Evolutionary conservation across 1,139 yeast species (phyloP).

Genomic region (Yamadazyma pseudoaaseri): DNA sequence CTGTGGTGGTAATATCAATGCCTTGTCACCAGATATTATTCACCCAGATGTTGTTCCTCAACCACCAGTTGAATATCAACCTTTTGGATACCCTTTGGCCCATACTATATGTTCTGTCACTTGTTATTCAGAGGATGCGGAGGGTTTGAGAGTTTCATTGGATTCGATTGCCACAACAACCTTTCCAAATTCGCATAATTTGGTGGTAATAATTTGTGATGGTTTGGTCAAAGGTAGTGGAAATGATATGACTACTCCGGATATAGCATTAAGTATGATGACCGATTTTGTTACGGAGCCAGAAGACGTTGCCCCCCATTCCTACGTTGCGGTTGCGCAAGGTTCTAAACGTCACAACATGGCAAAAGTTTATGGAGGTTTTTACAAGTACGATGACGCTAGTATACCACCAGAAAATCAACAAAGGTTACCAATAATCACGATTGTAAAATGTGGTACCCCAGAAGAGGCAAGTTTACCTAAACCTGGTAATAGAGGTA

Average conservation of each 20-base stretch:
- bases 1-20: conserved; percentile 28
- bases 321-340: conserved; percentile 93
- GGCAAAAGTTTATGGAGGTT: conserved; percentile 96
- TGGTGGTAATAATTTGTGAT: conserved; percentile 83
- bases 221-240: conserved; percentile 95
- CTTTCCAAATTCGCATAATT: conserved; percentile 90
- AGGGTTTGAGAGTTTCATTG: conserved; percentile 79
- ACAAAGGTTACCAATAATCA: conserved; percentile 82
- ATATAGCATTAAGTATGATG: conserved; percentile 84
- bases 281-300: conserved; percentile 70
- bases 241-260: conserved; percentile 83
- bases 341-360: conserved; percentile 92
- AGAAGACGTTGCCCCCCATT: conserved; percentile 73
- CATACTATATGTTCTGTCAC: conserved; percentile 85
- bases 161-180: conserved; percentile 92
- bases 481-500: conserved; percentile 98
- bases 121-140: conserved; percentile 90
- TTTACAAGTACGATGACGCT: conserved; percentile 73
- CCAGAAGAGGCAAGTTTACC: conserved; percentile 73
- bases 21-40: conserved; percentile 69
- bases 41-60: conserved; percentile 77
- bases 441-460: conserved; percentile 90
- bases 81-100: conserved; percentile 83
- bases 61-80: conserved; percentile 87
- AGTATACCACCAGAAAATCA: conserved; percentile 80